A percentile compares a stretch with the other conserved stretches of the same genome.
phyloP scores from a whole-genome alignment of 352 stramenopile species.

The Globisporangium irregulare region DNA sequence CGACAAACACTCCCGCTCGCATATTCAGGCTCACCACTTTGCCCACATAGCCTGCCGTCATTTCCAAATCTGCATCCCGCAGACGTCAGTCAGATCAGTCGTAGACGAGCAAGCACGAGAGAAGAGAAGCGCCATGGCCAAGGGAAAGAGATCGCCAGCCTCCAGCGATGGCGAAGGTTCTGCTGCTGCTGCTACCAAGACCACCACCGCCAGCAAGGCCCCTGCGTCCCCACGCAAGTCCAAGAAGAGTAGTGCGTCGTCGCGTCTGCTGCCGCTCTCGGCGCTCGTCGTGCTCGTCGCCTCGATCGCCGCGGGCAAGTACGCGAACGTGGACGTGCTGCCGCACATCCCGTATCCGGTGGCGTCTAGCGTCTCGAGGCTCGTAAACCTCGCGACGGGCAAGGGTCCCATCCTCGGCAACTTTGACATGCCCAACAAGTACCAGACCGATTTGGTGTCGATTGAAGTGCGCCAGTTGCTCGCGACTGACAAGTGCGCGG shows the following conservation, averaged over 20 bases:
- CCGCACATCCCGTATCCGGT: slow-evolving; percentile 14
- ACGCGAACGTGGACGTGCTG: slow-evolving; percentile 17
- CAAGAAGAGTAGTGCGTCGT: slow-evolving; percentile 3
- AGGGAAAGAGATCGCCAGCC: slow-evolving; percentile 12
- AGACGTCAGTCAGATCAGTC: background rate
- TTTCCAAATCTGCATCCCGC: slow-evolving; percentile 9
- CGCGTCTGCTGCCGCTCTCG: slow-evolving; percentile 21
- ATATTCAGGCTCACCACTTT: background rate
- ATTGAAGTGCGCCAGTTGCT: slow-evolving; percentile 39
- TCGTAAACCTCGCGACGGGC: slow-evolving; percentile 2
- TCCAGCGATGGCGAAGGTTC: slow-evolving; percentile 1
- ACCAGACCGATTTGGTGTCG: slow-evolving; percentile 48
- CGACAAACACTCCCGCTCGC: background rate
- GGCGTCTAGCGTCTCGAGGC: slow-evolving; percentile 11
- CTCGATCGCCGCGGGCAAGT: slow-evolving; percentile 15
- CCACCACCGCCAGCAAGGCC: background rate
- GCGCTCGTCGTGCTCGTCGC: slow-evolving; percentile 18
- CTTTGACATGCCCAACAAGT: slow-evolving; percentile 49
- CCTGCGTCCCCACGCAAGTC: slow-evolving; percentile 7
- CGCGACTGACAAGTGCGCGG: slow-evolving; percentile 31
- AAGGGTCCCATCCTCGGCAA: slow-evolving; percentile 16
- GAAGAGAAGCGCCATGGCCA: slow-evolving; percentile 7
- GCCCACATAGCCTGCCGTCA: background rate
- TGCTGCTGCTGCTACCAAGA: background rate
- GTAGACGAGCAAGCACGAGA: background rate